Percentiles rank a stretch among this genome's conserved stretches.
Evolutionary conservation across 2,329 filamentous ascomycete species (phyloP).

Genomic region (Cryoendolithus antarcticus): DNA sequence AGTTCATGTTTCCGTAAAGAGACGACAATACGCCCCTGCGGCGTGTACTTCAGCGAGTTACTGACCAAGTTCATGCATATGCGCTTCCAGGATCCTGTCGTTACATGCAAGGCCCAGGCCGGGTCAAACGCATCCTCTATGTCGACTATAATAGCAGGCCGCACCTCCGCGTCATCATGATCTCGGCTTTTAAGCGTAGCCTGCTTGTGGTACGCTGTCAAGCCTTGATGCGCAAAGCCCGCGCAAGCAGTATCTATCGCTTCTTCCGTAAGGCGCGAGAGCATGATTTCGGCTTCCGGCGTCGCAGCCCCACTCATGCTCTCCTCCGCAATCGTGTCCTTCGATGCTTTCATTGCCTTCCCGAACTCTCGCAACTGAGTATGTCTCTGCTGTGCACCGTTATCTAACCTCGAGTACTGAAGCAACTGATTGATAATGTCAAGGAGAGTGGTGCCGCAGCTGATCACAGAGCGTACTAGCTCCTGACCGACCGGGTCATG

Average conservation of each 20-base stretch:
- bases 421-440: slow-evolving; percentile 35
- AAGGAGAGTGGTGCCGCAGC: slow-evolving; percentile 39
- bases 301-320: slow-evolving; percentile 13
- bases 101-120: slow-evolving; percentile 31
- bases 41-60: slow-evolving; percentile 38
- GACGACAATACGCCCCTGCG: slow-evolving; percentile 29
- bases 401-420: slow-evolving; percentile 35
- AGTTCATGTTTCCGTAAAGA: slow-evolving; percentile 6
- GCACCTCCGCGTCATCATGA: slow-evolving; percentile 29
- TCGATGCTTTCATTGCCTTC: slow-evolving; percentile 2
- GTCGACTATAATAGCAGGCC: slow-evolving; percentile 28
- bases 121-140: slow-evolving; percentile 23
- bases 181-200: slow-evolving; percentile 5
- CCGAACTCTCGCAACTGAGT: not conserved
- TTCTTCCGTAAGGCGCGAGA: slow-evolving; percentile 39
- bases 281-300: slow-evolving; percentile 23
- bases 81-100: slow-evolving; percentile 35
- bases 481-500: slow-evolving; percentile 28
- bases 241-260: slow-evolving; percentile 40
- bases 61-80: slow-evolving; percentile 37
- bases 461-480: slow-evolving; percentile 37
- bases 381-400: slow-evolving; percentile 11
- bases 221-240: slow-evolving; percentile 9
- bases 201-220: no score
- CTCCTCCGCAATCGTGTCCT: slow-evolving; percentile 6